phyloP scores from a whole-genome alignment of 805 yeast species.

The Metschnikowia colocasiae region DNA sequence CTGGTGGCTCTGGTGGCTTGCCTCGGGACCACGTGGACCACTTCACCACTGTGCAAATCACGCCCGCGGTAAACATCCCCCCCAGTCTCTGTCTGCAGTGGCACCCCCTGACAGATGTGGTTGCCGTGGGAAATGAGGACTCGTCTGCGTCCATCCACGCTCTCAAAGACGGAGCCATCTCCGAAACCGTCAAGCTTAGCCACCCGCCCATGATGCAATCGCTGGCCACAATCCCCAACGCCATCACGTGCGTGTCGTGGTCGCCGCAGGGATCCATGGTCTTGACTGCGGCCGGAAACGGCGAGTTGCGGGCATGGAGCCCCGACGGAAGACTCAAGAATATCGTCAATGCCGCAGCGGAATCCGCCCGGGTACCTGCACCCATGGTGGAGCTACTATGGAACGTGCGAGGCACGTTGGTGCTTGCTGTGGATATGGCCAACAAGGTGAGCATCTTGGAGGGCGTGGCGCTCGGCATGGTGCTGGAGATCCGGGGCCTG shows the following conservation, averaged over 20 bases:
- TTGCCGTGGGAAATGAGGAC: constrained; percentile 55
- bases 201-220: constrained; percentile 32
- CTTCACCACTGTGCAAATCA: constrained; percentile 33
- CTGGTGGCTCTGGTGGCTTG: too few relatives aligned
- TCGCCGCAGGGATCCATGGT: constrained; percentile 60
- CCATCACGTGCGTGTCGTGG: constrained; percentile 50
- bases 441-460: constrained; percentile 60
- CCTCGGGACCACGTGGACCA: background rate
- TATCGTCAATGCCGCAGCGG: constrained; percentile 27
- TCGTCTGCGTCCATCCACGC: constrained; percentile 46
- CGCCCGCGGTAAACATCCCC: constrained; percentile 36
- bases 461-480: constrained; percentile 36
- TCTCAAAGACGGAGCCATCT: constrained; percentile 24
- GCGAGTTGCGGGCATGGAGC: constrained; percentile 79
- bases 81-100: constrained; percentile 49
- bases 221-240: constrained; percentile 18
- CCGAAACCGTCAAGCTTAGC: constrained; percentile 28
- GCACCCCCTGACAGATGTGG: constrained; percentile 49
- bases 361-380: constrained; percentile 15
- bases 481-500: constrained; percentile 25
- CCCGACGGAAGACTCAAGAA: constrained; percentile 63
- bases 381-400: constrained; percentile 56
- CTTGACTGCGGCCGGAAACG: constrained; percentile 62
- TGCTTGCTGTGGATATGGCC: constrained; percentile 55
- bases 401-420: constrained; percentile 52